phyloP scores from a whole-genome alignment of 139 green algal genomes.

The Chlamydomonas sp. region DNA sequence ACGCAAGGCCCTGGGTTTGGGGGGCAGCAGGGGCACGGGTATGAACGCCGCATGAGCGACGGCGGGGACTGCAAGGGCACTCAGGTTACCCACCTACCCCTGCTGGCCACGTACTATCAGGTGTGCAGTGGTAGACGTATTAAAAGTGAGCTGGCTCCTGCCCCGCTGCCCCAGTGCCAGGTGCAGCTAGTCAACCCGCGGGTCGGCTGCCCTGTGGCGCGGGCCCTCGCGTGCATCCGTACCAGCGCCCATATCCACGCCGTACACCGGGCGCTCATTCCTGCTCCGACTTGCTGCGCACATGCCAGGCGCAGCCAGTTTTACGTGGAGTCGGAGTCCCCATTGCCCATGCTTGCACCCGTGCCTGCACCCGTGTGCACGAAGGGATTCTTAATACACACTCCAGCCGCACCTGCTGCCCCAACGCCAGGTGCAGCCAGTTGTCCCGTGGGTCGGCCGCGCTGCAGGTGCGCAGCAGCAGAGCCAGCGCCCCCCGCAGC shows the following conservation, averaged over 20 bases:
- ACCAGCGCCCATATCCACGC: too few relatives aligned
- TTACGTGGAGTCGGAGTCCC: slow-evolving; percentile 2
- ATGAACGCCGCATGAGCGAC: slow-evolving; percentile 2
- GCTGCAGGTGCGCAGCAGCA: slow-evolving; percentile 61
- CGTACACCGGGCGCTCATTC: too few relatives aligned
- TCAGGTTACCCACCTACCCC: too few relatives aligned
- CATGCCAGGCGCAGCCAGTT: background rate
- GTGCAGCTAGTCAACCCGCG: slow-evolving; percentile 33
- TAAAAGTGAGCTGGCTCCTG: too few relatives aligned
- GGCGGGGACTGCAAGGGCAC: background rate
- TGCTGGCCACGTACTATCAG: too few relatives aligned
- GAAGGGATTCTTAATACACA: background rate
- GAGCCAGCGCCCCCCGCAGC: slow-evolving; percentile 50
- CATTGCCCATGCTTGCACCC: background rate
- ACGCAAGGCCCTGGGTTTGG: background rate
- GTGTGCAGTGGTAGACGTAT: too few relatives aligned
- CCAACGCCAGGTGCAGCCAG: slow-evolving; percentile 32
- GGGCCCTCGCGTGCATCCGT: too few relatives aligned
- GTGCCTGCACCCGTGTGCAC: background rate
- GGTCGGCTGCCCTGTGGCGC: background rate
- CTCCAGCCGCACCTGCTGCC: slow-evolving; percentile 11
- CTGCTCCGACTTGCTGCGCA: background rate
- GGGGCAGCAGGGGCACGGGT: background rate
- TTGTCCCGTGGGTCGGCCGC: slow-evolving; percentile 3
- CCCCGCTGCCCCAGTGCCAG: slow-evolving; percentile 18